Evolutionary conservation across 2,329 filamentous ascomycete species (phyloP).

Genomic region (Penicillium frequentans): DNA sequence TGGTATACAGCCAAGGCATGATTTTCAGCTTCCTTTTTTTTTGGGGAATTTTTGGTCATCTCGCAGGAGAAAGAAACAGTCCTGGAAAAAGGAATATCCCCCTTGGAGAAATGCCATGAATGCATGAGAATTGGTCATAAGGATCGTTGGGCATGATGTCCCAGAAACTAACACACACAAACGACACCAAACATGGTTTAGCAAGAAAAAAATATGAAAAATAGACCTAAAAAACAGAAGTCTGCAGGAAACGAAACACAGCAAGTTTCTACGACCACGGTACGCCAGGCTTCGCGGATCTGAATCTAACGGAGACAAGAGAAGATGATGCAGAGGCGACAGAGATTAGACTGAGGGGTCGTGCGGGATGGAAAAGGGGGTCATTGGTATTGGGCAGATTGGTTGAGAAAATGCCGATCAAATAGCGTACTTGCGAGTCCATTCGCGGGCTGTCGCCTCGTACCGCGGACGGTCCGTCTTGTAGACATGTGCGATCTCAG

Average conservation of each 20-base stretch:
- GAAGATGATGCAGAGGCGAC: slow-evolving; percentile 19
- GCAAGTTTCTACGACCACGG: slow-evolving; percentile 39
- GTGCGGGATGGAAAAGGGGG: slow-evolving; percentile 25
- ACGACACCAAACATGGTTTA: slow-evolving; percentile 17
- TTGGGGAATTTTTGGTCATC: neutral
- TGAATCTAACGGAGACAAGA: slow-evolving; percentile 32
- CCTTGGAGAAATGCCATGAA: slow-evolving; percentile 36
- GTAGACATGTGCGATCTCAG: slow-evolving; percentile 99
- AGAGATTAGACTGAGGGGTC: slow-evolving; percentile 7
- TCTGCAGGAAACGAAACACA: slow-evolving; percentile 2
- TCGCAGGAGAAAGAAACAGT: slow-evolving; percentile 6
- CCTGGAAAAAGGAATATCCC: neutral
- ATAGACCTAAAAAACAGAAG: slow-evolving; percentile 14
- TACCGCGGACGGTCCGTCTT: slow-evolving; percentile 97
- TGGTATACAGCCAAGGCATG: neutral
- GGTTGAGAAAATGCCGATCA: slow-evolving; percentile 48
- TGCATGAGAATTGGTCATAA: slow-evolving; percentile 40
- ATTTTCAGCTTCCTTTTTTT: neutral
- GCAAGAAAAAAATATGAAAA: slow-evolving; percentile 10
- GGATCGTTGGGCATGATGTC: slow-evolving; percentile 39
- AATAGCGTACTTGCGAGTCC: slow-evolving; percentile 99
- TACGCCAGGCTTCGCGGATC: slow-evolving; percentile 39
- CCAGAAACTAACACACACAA: slow-evolving; percentile 27
- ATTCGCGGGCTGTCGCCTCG: slow-evolving; percentile 94
- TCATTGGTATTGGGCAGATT: slow-evolving; percentile 24